Base-by-base conservation (phyloP, 116 monocot genomes). In the Iris pallida region DNA sequence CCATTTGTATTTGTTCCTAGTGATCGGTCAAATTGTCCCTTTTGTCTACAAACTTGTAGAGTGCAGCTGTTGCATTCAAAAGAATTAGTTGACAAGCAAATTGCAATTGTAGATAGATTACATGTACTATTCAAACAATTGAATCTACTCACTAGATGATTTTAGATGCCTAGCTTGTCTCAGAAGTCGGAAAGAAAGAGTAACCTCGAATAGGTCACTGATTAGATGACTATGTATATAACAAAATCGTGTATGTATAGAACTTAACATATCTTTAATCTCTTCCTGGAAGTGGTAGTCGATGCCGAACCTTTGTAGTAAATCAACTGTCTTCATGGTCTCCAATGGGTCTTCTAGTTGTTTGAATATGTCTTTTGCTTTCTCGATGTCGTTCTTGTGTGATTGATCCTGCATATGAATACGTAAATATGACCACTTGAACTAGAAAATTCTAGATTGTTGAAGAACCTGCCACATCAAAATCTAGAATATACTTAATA, bases 1-100 rank as follows among this genome's bases (percentile, higher is more conserved):
- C 82, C 82, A 13, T 48, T 48, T 5, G 73, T 44, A 62, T 86
- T 76, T 15, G 71, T 70, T 5, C 45, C 42, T n/a, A 69, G 48
- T 11, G 47, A 60, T 4, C 18, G n/a, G 5, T 55, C 65, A 51
- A 79, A 82, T 2, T 62, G 46, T 0, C 79, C 82, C 6, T 58
- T 45, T 19, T 14, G 64, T 86, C 76, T 1, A 54, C 51, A 17
- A 82, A 79, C 56, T 59, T 79, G 0, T 18, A 20, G 16, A 86
- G 62, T 5, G 79, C 19, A 17, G 76, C 86, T 73, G 42, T 42
- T 3, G 8, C 8, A 14, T 65, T 30, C 30, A 30, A 30, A 30
- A 30, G 30, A 30, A 30, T 30, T 30, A 30, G 30, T 30, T 30
- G 30, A 30, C 30, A 30, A 30, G 30, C 0, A 30, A 30, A 30